These are phyloP conservation scores for Gossypium aridum DNA, from an alignment of 441 rosid species.

Conservation along the genomic window DNA sequence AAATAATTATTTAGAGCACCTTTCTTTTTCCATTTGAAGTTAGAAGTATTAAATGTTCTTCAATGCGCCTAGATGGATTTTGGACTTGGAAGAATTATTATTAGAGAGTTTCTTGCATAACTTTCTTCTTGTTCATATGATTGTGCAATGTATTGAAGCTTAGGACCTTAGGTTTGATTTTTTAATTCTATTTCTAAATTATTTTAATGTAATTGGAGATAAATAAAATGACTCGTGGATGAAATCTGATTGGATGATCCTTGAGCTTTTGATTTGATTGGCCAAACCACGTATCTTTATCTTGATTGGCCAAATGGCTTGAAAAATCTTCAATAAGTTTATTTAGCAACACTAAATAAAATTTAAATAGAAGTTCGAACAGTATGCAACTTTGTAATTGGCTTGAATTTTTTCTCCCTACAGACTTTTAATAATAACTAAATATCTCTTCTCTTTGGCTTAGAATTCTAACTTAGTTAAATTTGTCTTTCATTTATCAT, in stretches of 20 bases:
- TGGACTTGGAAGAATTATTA: too few relatives aligned
- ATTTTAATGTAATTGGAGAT: not conserved
- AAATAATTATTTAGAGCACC: too few relatives aligned
- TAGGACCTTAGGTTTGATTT: not conserved
- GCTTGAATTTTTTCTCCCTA: not conserved
- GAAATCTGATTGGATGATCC: not conserved
- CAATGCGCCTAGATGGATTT: too few relatives aligned
- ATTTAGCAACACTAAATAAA: not conserved
- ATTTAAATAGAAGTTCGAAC: not conserved
- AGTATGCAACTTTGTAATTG: not conserved
- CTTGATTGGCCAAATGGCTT: not conserved
- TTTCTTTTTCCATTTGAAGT: too few relatives aligned
- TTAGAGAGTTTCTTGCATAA: too few relatives aligned
- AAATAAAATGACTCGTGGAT: not conserved
- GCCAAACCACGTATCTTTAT: not conserved
- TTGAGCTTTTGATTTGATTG: not conserved
- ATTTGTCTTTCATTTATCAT: not conserved
- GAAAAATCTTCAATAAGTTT: not conserved
- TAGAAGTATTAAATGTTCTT: too few relatives aligned
- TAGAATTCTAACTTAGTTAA: slow-evolving; percentile 15
- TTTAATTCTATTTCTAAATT: not conserved
- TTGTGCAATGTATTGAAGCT: too few relatives aligned
- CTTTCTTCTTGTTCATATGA: too few relatives aligned
- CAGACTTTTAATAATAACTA: not conserved
- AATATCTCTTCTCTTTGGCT: slow-evolving; percentile 21